These are phyloP conservation scores for Gypsophila paniculata DNA, from an alignment of 179 eudicot species.

Conservation along the genomic window DNA sequence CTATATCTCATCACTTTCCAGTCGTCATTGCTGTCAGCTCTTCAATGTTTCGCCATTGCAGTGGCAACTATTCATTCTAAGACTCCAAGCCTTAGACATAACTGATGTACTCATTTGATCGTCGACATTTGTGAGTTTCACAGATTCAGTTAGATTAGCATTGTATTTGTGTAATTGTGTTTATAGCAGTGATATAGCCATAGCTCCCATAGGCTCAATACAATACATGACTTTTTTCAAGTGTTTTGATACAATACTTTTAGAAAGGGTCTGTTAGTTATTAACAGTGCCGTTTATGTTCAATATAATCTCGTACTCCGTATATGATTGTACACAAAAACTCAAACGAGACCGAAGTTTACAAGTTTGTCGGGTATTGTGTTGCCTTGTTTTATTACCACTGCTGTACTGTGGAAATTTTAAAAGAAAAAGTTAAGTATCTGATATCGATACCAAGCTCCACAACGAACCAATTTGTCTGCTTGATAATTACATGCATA, in stretches of 20 bases:
- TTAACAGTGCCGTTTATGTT: constrained; percentile 1
- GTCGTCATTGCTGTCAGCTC: constrained; percentile 46
- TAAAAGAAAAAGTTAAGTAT: no score
- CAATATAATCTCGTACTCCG: background rate
- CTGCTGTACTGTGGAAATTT: no score
- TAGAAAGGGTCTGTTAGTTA: constrained; percentile 9
- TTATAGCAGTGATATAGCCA: constrained; percentile 23
- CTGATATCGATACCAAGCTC: no score
- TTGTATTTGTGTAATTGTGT: constrained; percentile 21
- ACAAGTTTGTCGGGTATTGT: background rate
- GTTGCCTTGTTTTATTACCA: background rate
- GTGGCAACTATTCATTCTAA: constrained; percentile 72
- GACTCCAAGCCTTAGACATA: constrained; percentile 43
- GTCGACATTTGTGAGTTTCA: background rate
- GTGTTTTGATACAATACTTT: constrained; percentile 4
- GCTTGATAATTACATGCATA: no score
- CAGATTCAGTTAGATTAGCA: constrained; percentile 22
- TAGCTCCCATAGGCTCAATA: constrained; percentile 18
- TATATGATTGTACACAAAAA: background rate
- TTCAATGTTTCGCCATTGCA: constrained; percentile 80
- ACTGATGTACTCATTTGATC: constrained; percentile 1
- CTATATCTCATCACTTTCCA: constrained; percentile 54
- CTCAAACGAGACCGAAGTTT: background rate
- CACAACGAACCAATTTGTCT: no score
- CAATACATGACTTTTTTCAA: constrained; percentile 21